These are phyloP conservation scores for Metarhizium brunneum DNA, from an alignment of 2,329 filamentous ascomycete species.

Conservation along the genomic window DNA sequence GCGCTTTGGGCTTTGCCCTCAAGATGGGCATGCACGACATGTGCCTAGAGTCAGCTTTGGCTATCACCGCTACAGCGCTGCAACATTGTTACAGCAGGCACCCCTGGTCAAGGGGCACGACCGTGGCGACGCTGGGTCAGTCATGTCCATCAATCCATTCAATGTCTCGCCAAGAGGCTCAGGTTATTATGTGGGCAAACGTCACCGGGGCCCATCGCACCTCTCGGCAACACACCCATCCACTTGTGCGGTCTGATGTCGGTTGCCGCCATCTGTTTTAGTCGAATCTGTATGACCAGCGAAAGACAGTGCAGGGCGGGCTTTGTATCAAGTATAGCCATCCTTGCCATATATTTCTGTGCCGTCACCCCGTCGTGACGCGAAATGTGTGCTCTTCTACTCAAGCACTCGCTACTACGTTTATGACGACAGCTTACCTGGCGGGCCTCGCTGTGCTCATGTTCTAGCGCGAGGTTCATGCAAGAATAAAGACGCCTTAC, in stretches of 20 bases:
- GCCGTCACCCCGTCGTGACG: background rate
- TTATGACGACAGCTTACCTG: background rate
- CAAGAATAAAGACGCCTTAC: background rate
- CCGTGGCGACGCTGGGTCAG: background rate
- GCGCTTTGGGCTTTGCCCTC: background rate
- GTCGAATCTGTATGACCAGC: constrained; percentile 4
- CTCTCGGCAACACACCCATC: background rate
- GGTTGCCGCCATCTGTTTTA: constrained; percentile 5
- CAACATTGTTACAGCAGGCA: background rate
- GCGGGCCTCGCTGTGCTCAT: constrained; percentile 1
- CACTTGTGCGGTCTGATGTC: constrained; percentile 6
- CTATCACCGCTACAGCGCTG: background rate
- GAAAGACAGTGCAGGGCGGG: background rate
- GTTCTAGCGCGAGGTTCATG: background rate
- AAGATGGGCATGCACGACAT: background rate
- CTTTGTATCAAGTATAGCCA: background rate
- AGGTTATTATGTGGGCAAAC: background rate
- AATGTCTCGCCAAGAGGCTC: background rate
- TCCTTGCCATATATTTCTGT: constrained; percentile 1
- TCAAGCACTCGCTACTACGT: constrained; percentile 8
- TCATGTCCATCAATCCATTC: background rate
- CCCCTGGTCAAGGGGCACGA: background rate
- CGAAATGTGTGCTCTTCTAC: constrained; percentile 9
- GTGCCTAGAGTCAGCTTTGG: background rate
- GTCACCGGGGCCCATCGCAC: background rate